Conservation (phyloP, 208 protist genomes). For the Novymonas esmeraldas region DNA sequence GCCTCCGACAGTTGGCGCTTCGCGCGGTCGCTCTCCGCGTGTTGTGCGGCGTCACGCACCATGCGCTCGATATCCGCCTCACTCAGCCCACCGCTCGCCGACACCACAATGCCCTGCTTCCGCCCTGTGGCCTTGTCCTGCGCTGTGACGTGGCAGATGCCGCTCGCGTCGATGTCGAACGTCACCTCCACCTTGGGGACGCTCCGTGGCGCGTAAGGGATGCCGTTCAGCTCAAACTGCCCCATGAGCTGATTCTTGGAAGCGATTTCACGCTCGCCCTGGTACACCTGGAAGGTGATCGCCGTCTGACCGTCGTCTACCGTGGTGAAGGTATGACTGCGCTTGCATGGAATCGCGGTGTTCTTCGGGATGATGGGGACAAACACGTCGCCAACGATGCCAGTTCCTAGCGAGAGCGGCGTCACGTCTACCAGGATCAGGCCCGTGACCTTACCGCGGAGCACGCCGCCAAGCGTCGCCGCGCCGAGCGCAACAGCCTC, state of each 20-base stretch:
- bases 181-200: constrained; percentile 97
- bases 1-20: constrained; percentile 80
- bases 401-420: constrained; percentile 98
- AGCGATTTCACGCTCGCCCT: constrained; percentile 95
- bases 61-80: constrained; percentile 89
- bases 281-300: constrained; percentile 94
- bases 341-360: constrained; percentile 98
- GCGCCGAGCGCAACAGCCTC: constrained; percentile 99
- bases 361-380: constrained; percentile 98
- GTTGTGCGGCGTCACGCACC: constrained; percentile 83
- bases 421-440: constrained; percentile 99
- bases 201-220: constrained; percentile 92
- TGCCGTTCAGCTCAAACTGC: constrained; percentile 94
- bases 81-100: constrained; percentile 73
- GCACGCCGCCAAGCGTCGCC: constrained; percentile 97
- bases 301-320: constrained; percentile 80
- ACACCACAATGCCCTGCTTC: constrained; percentile 96
- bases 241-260: constrained; percentile 95
- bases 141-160: constrained; percentile 98
- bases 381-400: constrained; percentile 98
- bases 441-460: constrained; percentile 92
- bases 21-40: constrained; percentile 78
- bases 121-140: constrained; percentile 97
- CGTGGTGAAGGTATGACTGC: constrained; percentile 94
- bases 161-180: constrained; percentile 99